phyloP scores from a whole-genome alignment of 1,284 basidiomycete species.

The Cryptococcus jaspeensis region DNA sequence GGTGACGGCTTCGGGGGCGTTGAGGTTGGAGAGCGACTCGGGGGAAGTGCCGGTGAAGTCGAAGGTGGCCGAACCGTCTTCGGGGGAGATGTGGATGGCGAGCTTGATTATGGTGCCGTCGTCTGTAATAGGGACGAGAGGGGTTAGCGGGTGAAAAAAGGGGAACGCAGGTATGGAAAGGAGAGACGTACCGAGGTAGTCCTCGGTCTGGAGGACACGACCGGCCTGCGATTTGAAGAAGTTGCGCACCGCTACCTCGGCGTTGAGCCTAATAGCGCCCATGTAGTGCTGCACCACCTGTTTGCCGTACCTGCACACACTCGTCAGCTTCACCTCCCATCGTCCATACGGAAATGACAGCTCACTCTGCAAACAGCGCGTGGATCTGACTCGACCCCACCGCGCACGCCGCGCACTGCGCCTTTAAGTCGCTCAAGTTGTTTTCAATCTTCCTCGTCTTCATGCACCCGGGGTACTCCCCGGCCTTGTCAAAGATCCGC shows the following conservation, averaged over 20 bases:
- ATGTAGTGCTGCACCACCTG: slow-evolving; percentile 61
- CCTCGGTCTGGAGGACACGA: slow-evolving; percentile 60
- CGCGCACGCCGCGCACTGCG: slow-evolving; percentile 43
- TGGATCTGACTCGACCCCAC: slow-evolving; percentile 40
- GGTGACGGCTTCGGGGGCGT: slow-evolving; percentile 73
- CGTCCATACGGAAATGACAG: no score
- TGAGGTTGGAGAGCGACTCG: slow-evolving; percentile 60
- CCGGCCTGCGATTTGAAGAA: slow-evolving; percentile 72
- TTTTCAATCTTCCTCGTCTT: slow-evolving; percentile 10
- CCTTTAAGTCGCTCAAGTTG: slow-evolving; percentile 16
- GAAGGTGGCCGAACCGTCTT: slow-evolving; percentile 75
- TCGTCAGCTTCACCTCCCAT: no score
- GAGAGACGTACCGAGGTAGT: slow-evolving; percentile 21
- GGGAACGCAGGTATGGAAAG: neutral
- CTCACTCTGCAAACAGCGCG: slow-evolving; percentile 32
- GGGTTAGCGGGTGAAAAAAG: neutral
- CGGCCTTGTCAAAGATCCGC: slow-evolving; percentile 70
- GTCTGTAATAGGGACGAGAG: slow-evolving; percentile 13
- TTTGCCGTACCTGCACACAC: slow-evolving; percentile 53
- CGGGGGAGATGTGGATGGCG: slow-evolving; percentile 72
- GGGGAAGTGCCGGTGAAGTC: slow-evolving; percentile 86
- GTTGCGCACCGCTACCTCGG: slow-evolving; percentile 47
- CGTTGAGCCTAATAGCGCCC: slow-evolving; percentile 56
- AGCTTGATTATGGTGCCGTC: slow-evolving; percentile 53
- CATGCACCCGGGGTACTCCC: slow-evolving; percentile 11